Evolutionary conservation across 73 alveolate species (phyloP).

Genomic region (Stentor roeselii): DNA sequence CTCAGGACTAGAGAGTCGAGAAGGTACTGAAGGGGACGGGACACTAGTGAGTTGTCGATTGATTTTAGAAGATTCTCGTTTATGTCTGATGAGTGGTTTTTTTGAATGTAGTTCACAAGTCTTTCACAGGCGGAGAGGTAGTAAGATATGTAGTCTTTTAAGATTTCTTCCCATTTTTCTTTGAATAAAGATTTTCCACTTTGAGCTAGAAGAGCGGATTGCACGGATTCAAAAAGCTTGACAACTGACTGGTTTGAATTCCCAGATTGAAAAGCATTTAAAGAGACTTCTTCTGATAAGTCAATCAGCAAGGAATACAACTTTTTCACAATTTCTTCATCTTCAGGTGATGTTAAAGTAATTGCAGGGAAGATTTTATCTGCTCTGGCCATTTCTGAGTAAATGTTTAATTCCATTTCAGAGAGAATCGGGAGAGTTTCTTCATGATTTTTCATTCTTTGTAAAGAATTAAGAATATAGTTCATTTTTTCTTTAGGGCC

Average conservation of each 20-base stretch:
- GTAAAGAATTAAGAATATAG: background rate
- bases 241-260: background rate
- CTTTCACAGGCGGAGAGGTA: background rate
- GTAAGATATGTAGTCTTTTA: background rate
- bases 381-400: conserved; percentile 21
- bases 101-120: background rate
- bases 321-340: background rate
- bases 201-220: background rate
- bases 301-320: background rate
- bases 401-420: background rate
- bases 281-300: background rate
- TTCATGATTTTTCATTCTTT: background rate
- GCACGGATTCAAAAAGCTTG: background rate
- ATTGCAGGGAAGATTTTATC: conserved; percentile 25
- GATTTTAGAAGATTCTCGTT: background rate
- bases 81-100: background rate
- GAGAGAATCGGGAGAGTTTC: background rate
- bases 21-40: background rate
- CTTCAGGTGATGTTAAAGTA: background rate
- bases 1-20: background rate
- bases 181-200: background rate
- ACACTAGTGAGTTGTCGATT: background rate
- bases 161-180: background rate
- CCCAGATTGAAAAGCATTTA: background rate
- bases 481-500: conserved; percentile 9